A percentile compares a stretch with the other conserved stretches of the same genome.
Conservation (phyloP, 2,329 filamentous ascomycete species). For the Lasiodiplodia hormozganensis region DNA sequence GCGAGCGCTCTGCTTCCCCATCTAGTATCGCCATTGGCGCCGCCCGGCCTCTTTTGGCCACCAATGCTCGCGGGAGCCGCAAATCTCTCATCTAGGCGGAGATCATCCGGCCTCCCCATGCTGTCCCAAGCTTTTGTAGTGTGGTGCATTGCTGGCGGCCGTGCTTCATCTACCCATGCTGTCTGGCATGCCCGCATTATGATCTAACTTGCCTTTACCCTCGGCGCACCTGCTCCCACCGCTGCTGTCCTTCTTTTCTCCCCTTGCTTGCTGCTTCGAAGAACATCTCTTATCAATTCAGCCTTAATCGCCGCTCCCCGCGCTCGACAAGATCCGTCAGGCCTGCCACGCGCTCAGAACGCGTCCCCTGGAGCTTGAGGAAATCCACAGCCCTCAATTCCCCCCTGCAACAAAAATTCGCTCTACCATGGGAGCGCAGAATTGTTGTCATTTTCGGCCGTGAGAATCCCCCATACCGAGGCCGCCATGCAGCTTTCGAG, state of each 20-base stretch:
- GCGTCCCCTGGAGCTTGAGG: slow-evolving; percentile 13
- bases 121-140: slow-evolving; percentile 22
- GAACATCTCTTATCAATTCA: slow-evolving; percentile 14
- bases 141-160: slow-evolving; percentile 25
- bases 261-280: slow-evolving; percentile 38
- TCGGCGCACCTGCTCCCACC: slow-evolving; percentile 32
- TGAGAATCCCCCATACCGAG: slow-evolving; percentile 14
- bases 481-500: slow-evolving; percentile 22
- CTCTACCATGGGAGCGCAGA: slow-evolving; percentile 18
- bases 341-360: slow-evolving; percentile 8
- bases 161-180: slow-evolving; percentile 19
- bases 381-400: not conserved
- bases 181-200: slow-evolving; percentile 24
- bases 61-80: slow-evolving; percentile 18
- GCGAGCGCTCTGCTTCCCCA: slow-evolving; percentile 21
- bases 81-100: slow-evolving; percentile 21
- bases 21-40: slow-evolving; percentile 25
- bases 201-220: slow-evolving; percentile 22
- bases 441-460: slow-evolving; percentile 4
- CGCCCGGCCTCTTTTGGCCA: slow-evolving; percentile 5
- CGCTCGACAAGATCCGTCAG: not conserved
- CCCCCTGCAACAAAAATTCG: not conserved
- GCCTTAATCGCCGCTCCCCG: slow-evolving; percentile 8
- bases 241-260: slow-evolving; percentile 40
- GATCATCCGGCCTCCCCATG: slow-evolving; percentile 25